Conservation (phyloP, 2,329 filamentous ascomycete genomes). For the Dactylellina sp. region DNA sequence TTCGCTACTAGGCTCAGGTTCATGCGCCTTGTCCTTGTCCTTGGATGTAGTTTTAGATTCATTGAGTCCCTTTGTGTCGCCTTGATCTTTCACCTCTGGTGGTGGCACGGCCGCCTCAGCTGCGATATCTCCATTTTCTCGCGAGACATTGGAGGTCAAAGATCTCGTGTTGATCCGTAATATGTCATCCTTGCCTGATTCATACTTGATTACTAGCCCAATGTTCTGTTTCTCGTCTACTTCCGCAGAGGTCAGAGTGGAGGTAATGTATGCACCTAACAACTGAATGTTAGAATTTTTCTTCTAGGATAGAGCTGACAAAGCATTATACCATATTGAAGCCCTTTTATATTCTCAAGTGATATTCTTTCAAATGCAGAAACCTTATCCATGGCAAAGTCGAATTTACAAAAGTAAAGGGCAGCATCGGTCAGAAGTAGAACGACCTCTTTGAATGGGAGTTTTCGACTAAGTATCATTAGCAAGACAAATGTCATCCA, state of each 20-base stretch:
- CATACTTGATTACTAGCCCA: constrained; percentile 83
- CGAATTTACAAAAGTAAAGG: constrained; percentile 88
- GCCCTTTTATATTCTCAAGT: constrained; percentile 76
- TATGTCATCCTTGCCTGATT: constrained; percentile 75
- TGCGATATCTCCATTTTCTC: constrained; percentile 49
- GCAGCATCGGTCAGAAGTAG: constrained; percentile 86
- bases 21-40: not conserved
- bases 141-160: constrained; percentile 69
- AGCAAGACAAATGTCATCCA: not conserved
- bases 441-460: constrained; percentile 88
- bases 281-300: not conserved
- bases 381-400: constrained; percentile 96
- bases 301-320: too few species aligned
- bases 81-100: constrained; percentile 63
- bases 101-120: constrained; percentile 58
- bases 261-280: constrained; percentile 83
- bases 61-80: constrained; percentile 61
- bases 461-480: constrained; percentile 69
- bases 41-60: constrained; percentile 20
- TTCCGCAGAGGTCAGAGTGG: constrained; percentile 81
- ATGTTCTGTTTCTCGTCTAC: constrained; percentile 83
- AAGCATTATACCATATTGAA: constrained; percentile 73
- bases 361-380: constrained; percentile 89
- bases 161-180: constrained; percentile 87
- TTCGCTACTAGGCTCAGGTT: constrained; percentile 57